Evolutionary conservation across 768 basidiomycete species (phyloP).

Genomic region (Auriscalpium vulgare): DNA sequence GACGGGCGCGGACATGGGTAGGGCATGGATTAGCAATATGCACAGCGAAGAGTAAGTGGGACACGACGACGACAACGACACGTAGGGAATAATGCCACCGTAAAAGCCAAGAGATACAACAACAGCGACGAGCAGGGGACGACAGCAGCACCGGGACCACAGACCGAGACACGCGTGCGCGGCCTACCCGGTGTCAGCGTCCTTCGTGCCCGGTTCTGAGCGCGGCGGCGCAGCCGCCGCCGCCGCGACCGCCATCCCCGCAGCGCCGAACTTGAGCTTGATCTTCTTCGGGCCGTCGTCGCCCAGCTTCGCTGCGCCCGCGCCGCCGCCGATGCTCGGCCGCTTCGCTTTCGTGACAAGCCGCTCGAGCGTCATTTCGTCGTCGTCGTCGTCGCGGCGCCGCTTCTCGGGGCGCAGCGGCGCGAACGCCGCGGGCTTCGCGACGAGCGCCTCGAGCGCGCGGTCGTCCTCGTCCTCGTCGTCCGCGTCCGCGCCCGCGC

Average conservation of each 20-base stretch:
- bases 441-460: slow-evolving; percentile 46
- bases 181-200: slow-evolving; percentile 63
- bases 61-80: background rate
- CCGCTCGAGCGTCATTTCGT: slow-evolving; percentile 56
- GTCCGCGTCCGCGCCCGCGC: slow-evolving; percentile 42
- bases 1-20: background rate
- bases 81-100: too few relatives aligned
- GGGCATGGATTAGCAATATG: background rate
- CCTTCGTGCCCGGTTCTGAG: slow-evolving; percentile 62
- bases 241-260: slow-evolving; percentile 28
- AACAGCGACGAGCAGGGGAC: background rate
- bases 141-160: slow-evolving; percentile 4
- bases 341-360: slow-evolving; percentile 40
- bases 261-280: slow-evolving; percentile 59
- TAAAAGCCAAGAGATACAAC: too few relatives aligned
- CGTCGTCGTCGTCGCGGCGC: slow-evolving; percentile 50
- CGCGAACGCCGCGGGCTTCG: slow-evolving; percentile 22
- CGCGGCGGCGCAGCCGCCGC: slow-evolving; percentile 29
- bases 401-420: slow-evolving; percentile 42
- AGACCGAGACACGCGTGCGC: background rate
- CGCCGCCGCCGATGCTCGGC: slow-evolving; percentile 1
- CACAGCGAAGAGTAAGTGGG: background rate
- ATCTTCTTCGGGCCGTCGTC: slow-evolving; percentile 48
- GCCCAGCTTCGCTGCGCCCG: background rate
- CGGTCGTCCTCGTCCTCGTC: slow-evolving; percentile 54